Evolutionary conservation across 192 early-diverging fungal genomes (phyloP).

Genomic region (Rhizophagus sp.): DNA sequence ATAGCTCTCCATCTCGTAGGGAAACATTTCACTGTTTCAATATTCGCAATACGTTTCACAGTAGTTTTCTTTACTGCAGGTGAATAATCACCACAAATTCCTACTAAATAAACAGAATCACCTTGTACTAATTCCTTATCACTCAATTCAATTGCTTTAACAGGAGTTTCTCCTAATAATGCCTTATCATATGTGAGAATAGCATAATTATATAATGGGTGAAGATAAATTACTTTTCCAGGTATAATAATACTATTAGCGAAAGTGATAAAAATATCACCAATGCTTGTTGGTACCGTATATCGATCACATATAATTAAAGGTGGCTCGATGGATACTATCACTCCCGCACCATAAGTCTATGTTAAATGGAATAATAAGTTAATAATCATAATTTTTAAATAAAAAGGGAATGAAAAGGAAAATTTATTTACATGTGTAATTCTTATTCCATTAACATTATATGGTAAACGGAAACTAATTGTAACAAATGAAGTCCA

Average conservation of each 20-base stretch:
- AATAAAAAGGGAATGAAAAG: too few species aligned
- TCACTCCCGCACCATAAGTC: conserved; percentile 72
- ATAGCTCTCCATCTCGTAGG: conserved; percentile 64
- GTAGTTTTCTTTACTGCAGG: conserved; percentile 61
- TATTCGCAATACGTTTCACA: conserved; percentile 58
- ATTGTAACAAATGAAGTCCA: conserved; percentile 85
- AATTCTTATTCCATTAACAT: conserved; percentile 71
- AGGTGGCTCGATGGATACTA: conserved; percentile 76
- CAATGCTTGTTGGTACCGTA: conserved; percentile 75
- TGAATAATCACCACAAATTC: conserved; percentile 53
- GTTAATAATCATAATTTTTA: too few species aligned
- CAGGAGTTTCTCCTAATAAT: conserved; percentile 73
- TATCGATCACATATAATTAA: conserved; percentile 82
- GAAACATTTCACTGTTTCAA: conserved; percentile 64
- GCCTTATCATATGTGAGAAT: conserved; percentile 80
- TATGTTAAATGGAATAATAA: not conserved
- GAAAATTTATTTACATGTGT: conserved; percentile 40
- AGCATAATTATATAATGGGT: conserved; percentile 87
- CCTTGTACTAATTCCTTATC: conserved; percentile 62
- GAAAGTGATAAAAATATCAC: conserved; percentile 81
- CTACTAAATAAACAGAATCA: conserved; percentile 57
- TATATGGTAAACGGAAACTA: conserved; percentile 76
- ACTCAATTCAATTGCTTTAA: conserved; percentile 63
- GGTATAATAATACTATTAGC: conserved; percentile 89
- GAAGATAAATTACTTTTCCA: conserved; percentile 75